A percentile compares a stretch with the other conserved stretches of the same genome.
Evolutionary conservation across 1,284 basidiomycete genomes (phyloP).

Genomic region (Papiliotrema laurentii): DNA sequence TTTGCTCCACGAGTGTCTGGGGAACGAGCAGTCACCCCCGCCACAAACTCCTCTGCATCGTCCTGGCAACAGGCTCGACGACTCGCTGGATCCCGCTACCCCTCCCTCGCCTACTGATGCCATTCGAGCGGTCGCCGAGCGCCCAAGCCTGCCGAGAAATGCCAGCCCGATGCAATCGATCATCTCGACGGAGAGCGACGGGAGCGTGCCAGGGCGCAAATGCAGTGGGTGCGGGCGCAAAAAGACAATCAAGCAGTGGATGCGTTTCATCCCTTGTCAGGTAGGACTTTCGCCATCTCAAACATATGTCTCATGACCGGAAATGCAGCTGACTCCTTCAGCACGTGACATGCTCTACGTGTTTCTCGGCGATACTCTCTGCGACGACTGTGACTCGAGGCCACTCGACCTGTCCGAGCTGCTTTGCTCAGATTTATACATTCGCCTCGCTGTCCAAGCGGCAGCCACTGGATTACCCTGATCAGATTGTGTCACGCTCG

Average conservation of each 20-base stretch:
- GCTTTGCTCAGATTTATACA: slow-evolving; percentile 17
- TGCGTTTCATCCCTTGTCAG: slow-evolving; percentile 26
- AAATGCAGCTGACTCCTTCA: neutral
- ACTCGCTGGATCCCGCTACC: neutral
- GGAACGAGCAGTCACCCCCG: neutral
- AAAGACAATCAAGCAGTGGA: slow-evolving; percentile 9
- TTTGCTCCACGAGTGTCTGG: neutral
- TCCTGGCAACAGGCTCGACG: neutral
- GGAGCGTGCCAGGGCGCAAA: neutral
- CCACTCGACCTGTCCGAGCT: slow-evolving; percentile 30
- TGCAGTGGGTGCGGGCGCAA: slow-evolving; percentile 20
- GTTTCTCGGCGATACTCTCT: slow-evolving; percentile 35
- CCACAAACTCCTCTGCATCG: neutral
- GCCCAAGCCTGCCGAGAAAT: neutral
- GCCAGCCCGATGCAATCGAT: too few relatives aligned
- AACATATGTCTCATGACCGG: neutral
- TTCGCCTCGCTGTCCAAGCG: too few relatives aligned
- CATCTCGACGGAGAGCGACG: neutral
- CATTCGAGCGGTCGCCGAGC: neutral
- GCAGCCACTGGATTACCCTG: too few relatives aligned
- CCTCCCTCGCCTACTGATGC: neutral
- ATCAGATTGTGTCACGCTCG: too few relatives aligned
- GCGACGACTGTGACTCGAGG: slow-evolving; percentile 31
- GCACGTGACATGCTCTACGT: slow-evolving; percentile 33
- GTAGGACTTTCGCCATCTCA: too few relatives aligned